Evolutionary conservation across 345 rosid genomes (phyloP).

Genomic region (Sonneratia caseolaris): DNA sequence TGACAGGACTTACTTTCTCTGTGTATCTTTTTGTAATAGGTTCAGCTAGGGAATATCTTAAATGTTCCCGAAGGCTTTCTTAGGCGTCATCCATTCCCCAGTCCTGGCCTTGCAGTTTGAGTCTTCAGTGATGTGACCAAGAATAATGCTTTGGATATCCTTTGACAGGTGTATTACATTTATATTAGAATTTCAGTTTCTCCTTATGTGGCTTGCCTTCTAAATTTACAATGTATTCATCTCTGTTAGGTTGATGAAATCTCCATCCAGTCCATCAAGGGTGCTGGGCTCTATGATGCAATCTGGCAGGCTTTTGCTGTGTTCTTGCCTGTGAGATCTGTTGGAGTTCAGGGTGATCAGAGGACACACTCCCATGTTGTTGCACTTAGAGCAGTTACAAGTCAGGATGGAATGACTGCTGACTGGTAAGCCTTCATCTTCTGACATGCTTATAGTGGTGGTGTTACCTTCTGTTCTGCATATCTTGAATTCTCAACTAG

Average conservation of each 20-base stretch:
- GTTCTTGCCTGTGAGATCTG: constrained; percentile 87
- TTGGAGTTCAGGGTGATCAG: constrained; percentile 99
- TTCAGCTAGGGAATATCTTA: constrained; percentile 75
- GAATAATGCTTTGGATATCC: constrained; percentile 80
- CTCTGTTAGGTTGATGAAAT: constrained; percentile 79
- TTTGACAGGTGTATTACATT: constrained; percentile 51
- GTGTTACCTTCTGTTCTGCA: neutral
- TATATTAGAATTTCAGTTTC: neutral
- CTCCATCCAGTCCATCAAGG: constrained; percentile 90
- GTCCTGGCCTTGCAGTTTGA: constrained; percentile 98
- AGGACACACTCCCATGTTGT: constrained; percentile 98
- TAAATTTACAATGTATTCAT: neutral
- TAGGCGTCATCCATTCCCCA: constrained; percentile 96
- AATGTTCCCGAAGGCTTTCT: constrained; percentile 75
- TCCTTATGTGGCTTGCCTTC: neutral
- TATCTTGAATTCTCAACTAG: neutral
- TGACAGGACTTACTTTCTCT: neutral
- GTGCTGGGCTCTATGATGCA: constrained; percentile 80
- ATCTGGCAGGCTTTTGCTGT: constrained; percentile 99
- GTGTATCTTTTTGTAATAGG: constrained; percentile 30
- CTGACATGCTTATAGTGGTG: neutral
- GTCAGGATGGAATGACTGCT: constrained; percentile 99
- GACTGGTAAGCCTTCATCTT: constrained; percentile 55
- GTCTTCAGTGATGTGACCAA: constrained; percentile 88
- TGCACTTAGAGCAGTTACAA: constrained; percentile 96